These are phyloP conservation scores for Handroanthus guayacan DNA, from an alignment of 257 asterid species.

Conservation along the genomic window DNA sequence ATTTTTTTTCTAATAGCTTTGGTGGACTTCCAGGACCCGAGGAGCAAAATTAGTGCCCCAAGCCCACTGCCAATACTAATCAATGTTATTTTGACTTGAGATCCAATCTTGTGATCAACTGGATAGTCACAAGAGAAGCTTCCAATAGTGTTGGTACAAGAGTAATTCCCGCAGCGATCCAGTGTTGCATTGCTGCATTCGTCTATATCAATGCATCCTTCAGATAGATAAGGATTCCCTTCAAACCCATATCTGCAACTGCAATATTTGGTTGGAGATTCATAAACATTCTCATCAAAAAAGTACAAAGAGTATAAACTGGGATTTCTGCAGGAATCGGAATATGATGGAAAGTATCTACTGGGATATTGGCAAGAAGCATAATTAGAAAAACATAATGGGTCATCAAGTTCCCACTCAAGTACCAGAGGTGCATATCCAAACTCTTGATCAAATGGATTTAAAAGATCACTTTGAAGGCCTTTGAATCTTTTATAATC, in stretches of 20 bases:
- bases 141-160: conserved; percentile 27
- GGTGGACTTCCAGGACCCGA: conserved; percentile 22
- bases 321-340: not conserved
- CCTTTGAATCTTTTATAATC: conserved; percentile 28
- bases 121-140: not conserved
- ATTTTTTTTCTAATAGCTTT: not conserved
- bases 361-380: too few species aligned
- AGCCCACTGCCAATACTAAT: conserved; percentile 28
- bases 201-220: conserved; percentile 39
- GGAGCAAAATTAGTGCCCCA: conserved; percentile 13
- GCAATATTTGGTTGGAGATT: conserved; percentile 9
- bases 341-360: too few species aligned
- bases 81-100: conserved; percentile 3
- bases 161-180: not conserved
- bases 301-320: not conserved
- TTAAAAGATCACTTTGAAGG: conserved; percentile 13
- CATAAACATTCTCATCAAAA: not conserved
- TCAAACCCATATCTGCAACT: not conserved
- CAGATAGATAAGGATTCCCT: conserved; percentile 39
- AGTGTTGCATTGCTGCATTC: conserved; percentile 4
- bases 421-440: conserved; percentile 38
- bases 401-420: conserved; percentile 38
- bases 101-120: too few species aligned
- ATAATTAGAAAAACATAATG: too few species aligned
- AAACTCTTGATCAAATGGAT: conserved; percentile 39